These are phyloP conservation scores for Leishmania braziliensis DNA, from an alignment of 208 protist species.

Conservation along the genomic window DNA sequence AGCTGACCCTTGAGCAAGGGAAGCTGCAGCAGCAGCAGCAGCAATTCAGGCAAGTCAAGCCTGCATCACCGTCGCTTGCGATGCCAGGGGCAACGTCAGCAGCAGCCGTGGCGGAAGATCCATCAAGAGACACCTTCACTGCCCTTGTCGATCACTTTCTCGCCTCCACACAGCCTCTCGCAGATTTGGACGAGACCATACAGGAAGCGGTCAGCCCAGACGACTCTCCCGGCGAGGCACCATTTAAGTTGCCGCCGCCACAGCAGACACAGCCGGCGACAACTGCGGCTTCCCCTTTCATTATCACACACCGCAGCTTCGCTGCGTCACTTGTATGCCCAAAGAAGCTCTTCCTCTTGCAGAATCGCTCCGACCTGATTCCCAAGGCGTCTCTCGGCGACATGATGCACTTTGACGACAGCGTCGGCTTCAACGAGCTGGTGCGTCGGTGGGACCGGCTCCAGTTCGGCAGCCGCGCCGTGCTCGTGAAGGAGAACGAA, in stretches of 20 bases:
- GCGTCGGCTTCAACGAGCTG: constrained; percentile 89
- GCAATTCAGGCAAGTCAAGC: not conserved
- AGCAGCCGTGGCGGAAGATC: not conserved
- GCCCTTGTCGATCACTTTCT: constrained; percentile 36
- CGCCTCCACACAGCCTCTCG: constrained; percentile 46
- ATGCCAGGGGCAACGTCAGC: not conserved
- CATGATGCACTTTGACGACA: constrained; percentile 79
- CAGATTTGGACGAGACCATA: constrained; percentile 73
- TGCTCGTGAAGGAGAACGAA: constrained; percentile 63
- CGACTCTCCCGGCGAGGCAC: not conserved
- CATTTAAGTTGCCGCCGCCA: not conserved
- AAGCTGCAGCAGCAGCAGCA: not conserved
- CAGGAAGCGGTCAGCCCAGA: constrained; percentile 4
- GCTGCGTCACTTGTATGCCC: constrained; percentile 74
- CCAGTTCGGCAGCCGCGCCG: constrained; percentile 85
- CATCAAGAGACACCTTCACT: constrained; percentile 27
- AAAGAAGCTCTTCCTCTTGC: constrained; percentile 86
- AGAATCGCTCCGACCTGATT: constrained; percentile 61
- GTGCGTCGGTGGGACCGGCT: constrained; percentile 85
- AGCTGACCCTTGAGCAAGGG: constrained; percentile 26
- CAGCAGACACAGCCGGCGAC: not conserved
- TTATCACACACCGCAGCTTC: constrained; percentile 70
- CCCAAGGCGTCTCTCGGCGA: constrained; percentile 74
- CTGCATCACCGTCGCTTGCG: not conserved
- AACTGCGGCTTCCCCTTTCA: constrained; percentile 5